Evolutionary conservation across 148 eudicot species (phyloP).

Genomic region (Selenicereus undatus): DNA sequence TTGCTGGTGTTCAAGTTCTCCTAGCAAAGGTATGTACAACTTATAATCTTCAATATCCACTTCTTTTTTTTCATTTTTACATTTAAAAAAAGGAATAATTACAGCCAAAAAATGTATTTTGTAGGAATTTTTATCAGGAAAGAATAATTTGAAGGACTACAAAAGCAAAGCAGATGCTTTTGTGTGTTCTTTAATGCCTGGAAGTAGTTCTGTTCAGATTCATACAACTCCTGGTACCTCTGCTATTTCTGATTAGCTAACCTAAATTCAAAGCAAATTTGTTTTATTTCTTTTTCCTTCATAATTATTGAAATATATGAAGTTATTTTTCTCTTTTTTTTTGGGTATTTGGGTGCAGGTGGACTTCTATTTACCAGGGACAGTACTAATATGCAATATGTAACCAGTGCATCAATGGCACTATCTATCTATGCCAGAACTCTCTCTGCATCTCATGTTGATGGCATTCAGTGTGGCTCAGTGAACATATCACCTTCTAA

Average conservation of each 20-base stretch:
- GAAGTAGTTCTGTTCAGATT: slow-evolving; percentile 60
- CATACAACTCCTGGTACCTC: slow-evolving; percentile 70
- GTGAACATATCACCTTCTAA: slow-evolving; percentile 42
- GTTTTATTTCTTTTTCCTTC: neutral
- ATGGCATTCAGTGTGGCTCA: slow-evolving; percentile 61
- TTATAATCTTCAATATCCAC: neutral
- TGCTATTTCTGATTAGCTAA: neutral
- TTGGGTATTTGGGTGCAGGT: slow-evolving; percentile 34
- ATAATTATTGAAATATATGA: neutral
- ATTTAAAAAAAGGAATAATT: neutral
- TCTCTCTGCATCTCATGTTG: slow-evolving; percentile 35
- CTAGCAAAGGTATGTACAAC: slow-evolving; percentile 50
- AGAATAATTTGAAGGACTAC: slow-evolving; percentile 43
- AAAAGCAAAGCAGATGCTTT: slow-evolving; percentile 73
- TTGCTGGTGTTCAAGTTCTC: slow-evolving; percentile 67
- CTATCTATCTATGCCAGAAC: slow-evolving; percentile 56
- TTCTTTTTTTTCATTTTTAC: neutral
- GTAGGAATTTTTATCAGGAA: slow-evolving; percentile 69
- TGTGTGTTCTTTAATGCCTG: slow-evolving; percentile 69
- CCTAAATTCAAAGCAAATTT: neutral
- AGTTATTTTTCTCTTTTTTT: neutral
- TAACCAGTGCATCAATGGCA: slow-evolving; percentile 59
- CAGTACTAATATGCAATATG: slow-evolving; percentile 65
- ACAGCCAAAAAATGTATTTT: neutral
- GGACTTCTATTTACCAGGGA: slow-evolving; percentile 73